Evolutionary conservation across 1,284 basidiomycete species (phyloP).

Genomic region (Sporisorium scitamineum): DNA sequence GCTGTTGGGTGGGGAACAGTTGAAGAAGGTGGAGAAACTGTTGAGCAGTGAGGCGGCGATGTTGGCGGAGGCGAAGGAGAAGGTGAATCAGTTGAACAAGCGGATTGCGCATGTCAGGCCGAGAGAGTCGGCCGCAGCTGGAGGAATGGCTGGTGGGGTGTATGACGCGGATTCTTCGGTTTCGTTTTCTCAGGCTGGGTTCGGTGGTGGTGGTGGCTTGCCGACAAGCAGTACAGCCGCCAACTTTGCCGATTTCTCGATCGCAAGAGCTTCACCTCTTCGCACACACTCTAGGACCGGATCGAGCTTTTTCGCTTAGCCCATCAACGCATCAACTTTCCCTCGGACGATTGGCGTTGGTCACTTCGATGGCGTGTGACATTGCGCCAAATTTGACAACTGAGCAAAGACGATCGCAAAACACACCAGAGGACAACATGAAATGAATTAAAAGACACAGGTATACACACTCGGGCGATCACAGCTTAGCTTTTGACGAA

Average conservation of each 20-base stretch:
- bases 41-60: slow-evolving; percentile 48
- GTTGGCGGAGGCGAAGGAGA: slow-evolving; percentile 48
- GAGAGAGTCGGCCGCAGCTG: not conserved
- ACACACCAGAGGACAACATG: not conserved
- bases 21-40: slow-evolving; percentile 47
- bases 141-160: not conserved
- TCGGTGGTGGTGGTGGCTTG: slow-evolving; percentile 10
- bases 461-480: slow-evolving; percentile 2
- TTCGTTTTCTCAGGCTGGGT: slow-evolving; percentile 13
- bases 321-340: not conserved
- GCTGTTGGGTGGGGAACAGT: slow-evolving; percentile 46
- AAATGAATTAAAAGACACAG: not conserved
- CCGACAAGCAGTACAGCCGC: slow-evolving; percentile 40
- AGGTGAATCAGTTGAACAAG: slow-evolving; percentile 33
- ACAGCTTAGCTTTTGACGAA: slow-evolving; percentile 31
- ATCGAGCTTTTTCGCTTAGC: slow-evolving; percentile 22
- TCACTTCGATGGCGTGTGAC: not conserved
- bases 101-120: slow-evolving; percentile 26
- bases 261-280: slow-evolving; percentile 8
- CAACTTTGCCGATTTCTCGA: slow-evolving; percentile 21
- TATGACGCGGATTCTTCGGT: slow-evolving; percentile 17
- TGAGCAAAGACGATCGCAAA: not conserved
- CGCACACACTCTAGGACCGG: slow-evolving; percentile 23
- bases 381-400: too few relatives aligned
- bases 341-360: not conserved